Percentiles rank a stretch among this genome's conserved stretches.
Conservation (phyloP, 306 rosid species). For the peach (Prunus persica) region DNA sequence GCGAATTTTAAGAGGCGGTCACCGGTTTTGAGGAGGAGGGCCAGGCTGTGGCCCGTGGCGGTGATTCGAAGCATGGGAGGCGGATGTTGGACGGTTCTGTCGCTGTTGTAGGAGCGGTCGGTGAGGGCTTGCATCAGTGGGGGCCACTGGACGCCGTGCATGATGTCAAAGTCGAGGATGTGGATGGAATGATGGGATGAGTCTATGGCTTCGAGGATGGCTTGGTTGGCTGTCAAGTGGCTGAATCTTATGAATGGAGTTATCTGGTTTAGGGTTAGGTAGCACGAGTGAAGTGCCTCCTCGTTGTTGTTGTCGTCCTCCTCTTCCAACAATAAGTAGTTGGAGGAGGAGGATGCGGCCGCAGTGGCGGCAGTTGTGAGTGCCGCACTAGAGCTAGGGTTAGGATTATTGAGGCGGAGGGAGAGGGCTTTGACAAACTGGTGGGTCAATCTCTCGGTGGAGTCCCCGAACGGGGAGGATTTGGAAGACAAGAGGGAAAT, state of each 20-base stretch:
- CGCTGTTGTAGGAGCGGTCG: slow-evolving; percentile 29
- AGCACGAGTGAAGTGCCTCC: slow-evolving; percentile 34
- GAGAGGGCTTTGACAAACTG: slow-evolving; percentile 41
- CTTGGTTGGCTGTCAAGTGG: slow-evolving; percentile 58
- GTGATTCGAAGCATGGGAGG: slow-evolving; percentile 51
- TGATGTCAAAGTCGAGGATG: slow-evolving; percentile 51
- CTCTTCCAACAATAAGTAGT: background rate
- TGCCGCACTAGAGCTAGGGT: background rate
- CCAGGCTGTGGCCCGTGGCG: slow-evolving; percentile 41
- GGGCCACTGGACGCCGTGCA: slow-evolving; percentile 65
- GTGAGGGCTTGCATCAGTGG: slow-evolving; percentile 62
- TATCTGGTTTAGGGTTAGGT: slow-evolving; percentile 48
- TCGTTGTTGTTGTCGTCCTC: slow-evolving; percentile 3
- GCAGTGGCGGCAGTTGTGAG: background rate
- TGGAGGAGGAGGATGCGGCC: background rate
- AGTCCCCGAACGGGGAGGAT: slow-evolving; percentile 43
- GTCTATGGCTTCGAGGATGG: slow-evolving; percentile 49
- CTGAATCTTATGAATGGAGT: slow-evolving; percentile 51
- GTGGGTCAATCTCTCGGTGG: slow-evolving; percentile 42
- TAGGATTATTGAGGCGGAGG: slow-evolving; percentile 21
- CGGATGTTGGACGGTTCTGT: slow-evolving; percentile 10
- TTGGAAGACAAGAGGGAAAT: slow-evolving; percentile 36
- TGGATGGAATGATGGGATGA: slow-evolving; percentile 36
- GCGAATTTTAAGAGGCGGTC: slow-evolving; percentile 48
- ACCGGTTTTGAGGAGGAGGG: slow-evolving; percentile 42